Evolutionary conservation across 768 basidiomycete genomes (phyloP), one percentile per base, ranked within the genome.

Genomic region (Rhodotorula graminis): DNA sequence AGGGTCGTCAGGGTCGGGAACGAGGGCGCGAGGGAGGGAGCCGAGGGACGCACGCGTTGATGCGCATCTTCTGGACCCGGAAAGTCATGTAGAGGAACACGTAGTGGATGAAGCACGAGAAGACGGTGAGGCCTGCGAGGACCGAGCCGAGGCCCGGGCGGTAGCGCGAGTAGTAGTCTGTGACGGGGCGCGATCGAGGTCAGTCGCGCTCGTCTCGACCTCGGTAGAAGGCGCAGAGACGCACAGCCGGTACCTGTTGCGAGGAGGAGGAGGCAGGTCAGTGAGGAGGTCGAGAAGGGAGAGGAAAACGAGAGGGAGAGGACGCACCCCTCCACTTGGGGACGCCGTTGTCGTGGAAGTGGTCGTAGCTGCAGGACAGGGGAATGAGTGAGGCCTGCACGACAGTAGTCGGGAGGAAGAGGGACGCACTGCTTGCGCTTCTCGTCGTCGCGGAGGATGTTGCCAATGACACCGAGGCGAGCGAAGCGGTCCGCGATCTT

Each of bases 161-260:
- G 85, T 90, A 99, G 64, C 96, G 88, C 44, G 91, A 87, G 81
- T 98, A 99, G 81, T 97, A 97, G 82, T 98, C 97, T 57, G 92
- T 91, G 46, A 91, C 5, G 11, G 93, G 64, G 47, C 23, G 16
- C 33, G 40, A 3, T 23, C 40, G 18, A 31, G 19, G n/a, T 29
- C 19, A 67, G 65, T 5, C 3, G 12, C 15, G 52, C 49, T 25
- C n/a, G 9, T 15, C 5, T 12, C 27, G 23, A 23, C 9, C 7
- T 12, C 31, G 23, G 23, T 46, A 6, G 46, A 18, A 9, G n/a
- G n/a, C n/a, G n/a, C 8, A 12, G 2, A 37, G 27, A 62, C 76
- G 56, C n/a, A 77, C 75, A 78, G 58, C 77, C 77, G 50, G 77
- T 78, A 57, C 77, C 77, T 77, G 64, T 21, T 15, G 37, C 31